Base-by-base conservation (phyloP, 306 rosid genomes). In the Sesbania bispinosa region DNA sequence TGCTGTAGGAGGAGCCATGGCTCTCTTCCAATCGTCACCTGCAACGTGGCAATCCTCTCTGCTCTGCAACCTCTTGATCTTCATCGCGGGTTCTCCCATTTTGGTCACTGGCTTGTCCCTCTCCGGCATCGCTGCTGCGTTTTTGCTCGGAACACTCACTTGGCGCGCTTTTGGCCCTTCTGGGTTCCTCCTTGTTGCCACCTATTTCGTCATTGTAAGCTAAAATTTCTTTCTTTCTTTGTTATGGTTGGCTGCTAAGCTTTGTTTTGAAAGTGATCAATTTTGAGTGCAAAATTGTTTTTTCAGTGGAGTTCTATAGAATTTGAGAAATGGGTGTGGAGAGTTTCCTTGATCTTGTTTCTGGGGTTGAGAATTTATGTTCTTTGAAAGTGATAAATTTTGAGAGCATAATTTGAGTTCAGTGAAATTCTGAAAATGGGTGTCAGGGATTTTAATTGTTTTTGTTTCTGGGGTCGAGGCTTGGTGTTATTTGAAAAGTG, bases 91-190 rank as follows among this genome's bases (percentile, higher is more conserved):
- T 52, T 85, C 88, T 46, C 97, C 96, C 11, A 42, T 95, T 60
- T 61, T 95, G 71, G 89, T 89, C 32, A 53, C 93, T 11, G 99
- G 99, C 0, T 82, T 95, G 69, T 91, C 97, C 0, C 80, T 84
- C 36, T 81, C 97, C 0, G 97, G 99, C 65, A 89, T 95, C 66
- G 87, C 10, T 3, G 89, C 99, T 15, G 99, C 97, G 27, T 95
- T 95, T 81, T 67, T 95, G 55, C 91, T 95, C 11, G 99, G 99
- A 2, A 89, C 96, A 4, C 93, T 95, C 82, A 95, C 96, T 58
- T 95, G 99, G 97, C 99, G 99, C 48, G 96, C 97, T 47, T 95
- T 91, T 86, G 97, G 96, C 3, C 61, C 88, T 11, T 38, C 88
- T 62, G 99, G 96, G 42, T 95, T 95, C 81, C 89, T 91, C 45